Percentiles rank a stretch among this genome's conserved stretches.
These are phyloP conservation scores for Asterochloris sp. DNA, from an alignment of 139 green algal genomes.

Conservation along the genomic window DNA sequence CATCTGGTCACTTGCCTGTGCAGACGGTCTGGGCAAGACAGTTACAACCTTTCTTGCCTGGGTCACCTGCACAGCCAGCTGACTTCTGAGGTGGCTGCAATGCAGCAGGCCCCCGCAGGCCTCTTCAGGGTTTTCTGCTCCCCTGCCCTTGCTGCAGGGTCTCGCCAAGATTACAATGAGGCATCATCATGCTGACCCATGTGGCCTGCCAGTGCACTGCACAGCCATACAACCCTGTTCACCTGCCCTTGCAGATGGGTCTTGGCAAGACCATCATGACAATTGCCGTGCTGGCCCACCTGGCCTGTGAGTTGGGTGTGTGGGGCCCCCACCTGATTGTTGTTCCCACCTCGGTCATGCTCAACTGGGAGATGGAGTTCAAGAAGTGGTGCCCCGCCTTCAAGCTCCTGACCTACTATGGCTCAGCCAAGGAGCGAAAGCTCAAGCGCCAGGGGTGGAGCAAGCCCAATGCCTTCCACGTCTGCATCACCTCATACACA, in stretches of 20 bases:
- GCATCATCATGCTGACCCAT: neutral
- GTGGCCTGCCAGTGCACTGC: neutral
- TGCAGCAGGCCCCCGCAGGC: too few relatives aligned
- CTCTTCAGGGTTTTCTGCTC: too few relatives aligned
- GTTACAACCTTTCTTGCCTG: too few relatives aligned
- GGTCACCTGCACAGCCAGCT: too few relatives aligned
- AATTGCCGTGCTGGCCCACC: slow-evolving; percentile 88
- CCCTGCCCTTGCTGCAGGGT: neutral
- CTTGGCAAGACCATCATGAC: slow-evolving; percentile 97
- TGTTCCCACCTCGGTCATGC: slow-evolving; percentile 94
- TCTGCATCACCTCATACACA: slow-evolving; percentile 99
- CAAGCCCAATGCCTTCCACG: slow-evolving; percentile 97
- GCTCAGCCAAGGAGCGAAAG: slow-evolving; percentile 87
- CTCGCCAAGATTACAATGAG: neutral
- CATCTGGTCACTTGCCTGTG: too few relatives aligned
- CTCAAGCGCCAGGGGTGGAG: slow-evolving; percentile 94
- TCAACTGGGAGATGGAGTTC: slow-evolving; percentile 99
- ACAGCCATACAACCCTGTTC: too few relatives aligned
- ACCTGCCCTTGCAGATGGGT: slow-evolving; percentile 41
- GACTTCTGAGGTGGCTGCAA: too few relatives aligned
- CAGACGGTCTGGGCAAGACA: too few relatives aligned
- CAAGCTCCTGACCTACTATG: slow-evolving; percentile 99
- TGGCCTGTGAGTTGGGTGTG: slow-evolving; percentile 86
- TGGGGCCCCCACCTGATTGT: slow-evolving; percentile 99
- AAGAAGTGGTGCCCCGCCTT: slow-evolving; percentile 99